These are phyloP conservation scores for Chytridiales sp. DNA, from an alignment of 371 early-diverging fungal genomes.

Conservation along the genomic window DNA sequence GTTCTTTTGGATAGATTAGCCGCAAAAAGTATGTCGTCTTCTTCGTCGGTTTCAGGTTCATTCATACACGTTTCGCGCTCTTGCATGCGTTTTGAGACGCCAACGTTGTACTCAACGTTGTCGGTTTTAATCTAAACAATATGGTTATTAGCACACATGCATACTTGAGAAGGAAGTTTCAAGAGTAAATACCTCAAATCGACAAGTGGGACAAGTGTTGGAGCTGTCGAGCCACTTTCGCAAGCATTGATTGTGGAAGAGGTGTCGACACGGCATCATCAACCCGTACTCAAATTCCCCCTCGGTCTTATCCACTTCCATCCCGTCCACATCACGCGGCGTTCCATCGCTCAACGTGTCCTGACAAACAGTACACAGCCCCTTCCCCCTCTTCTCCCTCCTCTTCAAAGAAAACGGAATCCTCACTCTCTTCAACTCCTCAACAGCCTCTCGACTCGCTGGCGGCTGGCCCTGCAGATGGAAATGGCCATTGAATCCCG, in stretches of 20 bases:
- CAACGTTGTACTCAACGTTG: slow-evolving; percentile 1
- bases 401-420: not conserved
- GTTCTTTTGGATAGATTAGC: not conserved
- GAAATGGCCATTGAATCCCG: not conserved
- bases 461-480: slow-evolving; percentile 6
- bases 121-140: not conserved
- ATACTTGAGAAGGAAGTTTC: not conserved
- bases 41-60: too few species aligned
- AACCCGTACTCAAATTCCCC: not conserved
- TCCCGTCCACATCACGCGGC: too few species aligned
- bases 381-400: not conserved
- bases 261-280: slow-evolving; percentile 2
- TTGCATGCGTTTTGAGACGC: slow-evolving; percentile 5
- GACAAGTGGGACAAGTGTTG: slow-evolving; percentile 7
- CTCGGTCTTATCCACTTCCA: too few species aligned
- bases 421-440: not conserved
- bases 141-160: not conserved
- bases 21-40: too few species aligned
- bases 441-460: not conserved
- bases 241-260: not conserved
- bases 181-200: not conserved
- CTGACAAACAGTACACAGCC: slow-evolving; percentile 12
- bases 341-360: not conserved
- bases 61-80: too few species aligned
- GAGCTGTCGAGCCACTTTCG: slow-evolving; percentile 1